A percentile compares a stretch with the other conserved stretches of the same genome.
Evolutionary conservation across 257 asterid genomes (phyloP).

Genomic region (Solanum infundibuliforme): DNA sequence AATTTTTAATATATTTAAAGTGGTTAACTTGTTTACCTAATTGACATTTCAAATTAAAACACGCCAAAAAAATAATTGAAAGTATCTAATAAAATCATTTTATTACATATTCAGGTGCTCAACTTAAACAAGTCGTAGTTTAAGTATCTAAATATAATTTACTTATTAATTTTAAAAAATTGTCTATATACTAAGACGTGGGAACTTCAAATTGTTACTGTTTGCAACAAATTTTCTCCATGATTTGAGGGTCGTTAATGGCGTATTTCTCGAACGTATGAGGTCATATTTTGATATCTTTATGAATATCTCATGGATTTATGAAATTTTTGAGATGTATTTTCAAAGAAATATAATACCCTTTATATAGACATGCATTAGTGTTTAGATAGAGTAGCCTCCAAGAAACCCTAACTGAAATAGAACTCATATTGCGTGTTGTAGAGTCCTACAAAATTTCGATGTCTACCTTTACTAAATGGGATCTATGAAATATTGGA

Average conservation of each 20-base stretch:
- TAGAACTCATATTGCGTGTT: too few relatives aligned
- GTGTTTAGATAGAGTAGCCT: not conserved
- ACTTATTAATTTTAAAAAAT: too few relatives aligned
- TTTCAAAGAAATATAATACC: too few relatives aligned
- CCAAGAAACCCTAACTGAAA: too few relatives aligned
- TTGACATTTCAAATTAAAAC: too few relatives aligned
- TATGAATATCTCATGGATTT: not conserved
- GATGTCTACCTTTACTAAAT: not conserved
- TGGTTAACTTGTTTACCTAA: too few relatives aligned
- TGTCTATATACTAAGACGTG: too few relatives aligned
- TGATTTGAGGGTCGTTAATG: too few relatives aligned
- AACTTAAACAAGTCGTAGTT: not conserved
- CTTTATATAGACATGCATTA: too few relatives aligned
- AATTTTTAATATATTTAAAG: not conserved
- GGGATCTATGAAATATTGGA: not conserved
- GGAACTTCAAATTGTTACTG: too few relatives aligned
- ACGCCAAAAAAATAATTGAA: not conserved
- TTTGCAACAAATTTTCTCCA: too few relatives aligned
- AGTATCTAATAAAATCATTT: not conserved
- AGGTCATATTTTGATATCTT: not conserved
- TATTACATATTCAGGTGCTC: not conserved
- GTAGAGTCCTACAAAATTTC: rapidly evolving
- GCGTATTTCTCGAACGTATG: not conserved
- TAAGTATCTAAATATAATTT: not conserved
- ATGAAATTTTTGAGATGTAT: too few relatives aligned